These are phyloP conservation scores for Phialophora macrospora DNA, from an alignment of 2,329 filamentous ascomycete species.

Conservation along the genomic window DNA sequence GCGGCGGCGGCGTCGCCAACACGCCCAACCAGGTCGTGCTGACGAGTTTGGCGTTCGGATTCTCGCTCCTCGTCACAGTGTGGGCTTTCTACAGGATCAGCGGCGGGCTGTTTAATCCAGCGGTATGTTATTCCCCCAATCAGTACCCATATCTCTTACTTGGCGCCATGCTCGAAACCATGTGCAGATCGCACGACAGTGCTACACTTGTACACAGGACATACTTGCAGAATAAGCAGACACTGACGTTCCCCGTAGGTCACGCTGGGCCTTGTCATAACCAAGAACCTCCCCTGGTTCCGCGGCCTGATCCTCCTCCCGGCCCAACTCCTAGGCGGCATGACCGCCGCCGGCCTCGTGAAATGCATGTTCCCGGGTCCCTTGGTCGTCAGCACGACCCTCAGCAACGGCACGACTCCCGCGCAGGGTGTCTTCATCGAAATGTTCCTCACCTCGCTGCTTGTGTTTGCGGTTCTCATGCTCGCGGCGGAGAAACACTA, in stretches of 20 bases:
- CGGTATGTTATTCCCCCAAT: conserved; percentile 43
- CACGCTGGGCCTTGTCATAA: conserved; percentile 62
- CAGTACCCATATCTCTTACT: background rate
- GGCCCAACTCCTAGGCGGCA: conserved; percentile 63
- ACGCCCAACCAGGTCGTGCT: conserved; percentile 23
- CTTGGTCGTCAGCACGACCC: conserved; percentile 59
- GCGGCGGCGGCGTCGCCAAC: conserved; percentile 18
- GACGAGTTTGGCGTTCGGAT: conserved; percentile 49
- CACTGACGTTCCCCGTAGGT: conserved; percentile 43
- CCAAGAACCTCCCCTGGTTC: conserved; percentile 59
- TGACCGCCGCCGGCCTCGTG: conserved; percentile 64
- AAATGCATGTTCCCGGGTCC: conserved; percentile 62
- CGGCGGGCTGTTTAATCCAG: conserved; percentile 58
- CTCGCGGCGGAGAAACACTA: conserved; percentile 75
- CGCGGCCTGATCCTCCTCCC: conserved; percentile 59
- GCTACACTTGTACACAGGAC: background rate
- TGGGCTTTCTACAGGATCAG: conserved; percentile 60
- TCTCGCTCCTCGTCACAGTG: conserved; percentile 56
- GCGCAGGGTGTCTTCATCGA: conserved; percentile 69
- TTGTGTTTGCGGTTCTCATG: conserved; percentile 70
- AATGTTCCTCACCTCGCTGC: conserved; percentile 66
- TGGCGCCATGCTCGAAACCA: too few species aligned
- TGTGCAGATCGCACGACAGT: background rate
- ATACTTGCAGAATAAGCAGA: background rate
- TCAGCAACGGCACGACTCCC: conserved; percentile 57